These are phyloP conservation scores for Solanum paucissectum DNA, from an alignment of 257 asterid species.

Conservation along the genomic window DNA sequence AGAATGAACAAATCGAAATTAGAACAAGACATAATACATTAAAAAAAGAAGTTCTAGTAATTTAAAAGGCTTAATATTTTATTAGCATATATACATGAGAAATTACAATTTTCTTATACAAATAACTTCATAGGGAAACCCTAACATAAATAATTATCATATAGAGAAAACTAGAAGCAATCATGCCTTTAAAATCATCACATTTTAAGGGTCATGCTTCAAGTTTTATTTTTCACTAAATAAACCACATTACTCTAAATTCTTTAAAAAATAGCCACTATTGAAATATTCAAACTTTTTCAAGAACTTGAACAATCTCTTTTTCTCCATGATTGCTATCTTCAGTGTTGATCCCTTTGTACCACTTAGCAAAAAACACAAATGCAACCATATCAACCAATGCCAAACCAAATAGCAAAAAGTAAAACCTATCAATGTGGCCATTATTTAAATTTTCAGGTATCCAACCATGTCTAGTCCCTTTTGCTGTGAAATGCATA, in stretches of 20 bases:
- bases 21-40: background rate
- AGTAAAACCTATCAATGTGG: constrained; percentile 53
- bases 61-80: background rate
- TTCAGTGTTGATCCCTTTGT: constrained; percentile 21
- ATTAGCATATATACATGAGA: background rate
- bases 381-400: constrained; percentile 39
- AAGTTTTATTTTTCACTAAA: background rate
- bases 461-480: constrained; percentile 49
- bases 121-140: background rate
- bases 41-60: background rate
- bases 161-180: constrained; percentile 1
- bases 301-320: constrained; percentile 1
- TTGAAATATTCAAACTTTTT: constrained; percentile 8
- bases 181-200: constrained; percentile 1
- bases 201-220: background rate
- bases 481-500: constrained; percentile 37
- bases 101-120: background rate
- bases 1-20: background rate
- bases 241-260: background rate
- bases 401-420: constrained; percentile 35
- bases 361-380: constrained; percentile 46
- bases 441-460: constrained; percentile 52
- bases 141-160: background rate
- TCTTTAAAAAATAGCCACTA: background rate
- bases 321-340: background rate